Base-by-base conservation (phyloP, 2,329 filamentous ascomycete genomes). In the Penicillium sp. region DNA sequence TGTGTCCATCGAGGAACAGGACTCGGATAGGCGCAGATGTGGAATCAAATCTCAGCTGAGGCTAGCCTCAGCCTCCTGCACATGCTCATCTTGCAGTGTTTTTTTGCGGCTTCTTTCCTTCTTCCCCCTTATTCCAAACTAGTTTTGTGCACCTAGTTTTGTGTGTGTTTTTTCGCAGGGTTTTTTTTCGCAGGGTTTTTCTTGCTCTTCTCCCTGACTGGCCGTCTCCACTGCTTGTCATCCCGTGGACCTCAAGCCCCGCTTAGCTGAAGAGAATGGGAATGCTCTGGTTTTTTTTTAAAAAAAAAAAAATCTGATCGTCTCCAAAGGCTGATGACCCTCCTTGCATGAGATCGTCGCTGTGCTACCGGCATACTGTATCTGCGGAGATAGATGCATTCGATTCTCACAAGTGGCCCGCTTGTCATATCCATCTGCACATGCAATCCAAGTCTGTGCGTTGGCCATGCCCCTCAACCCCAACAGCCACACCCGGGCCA, bases 261-360 rank as follows among this genome's bases (percentile, higher is more conserved):
- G 49, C 49, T 51, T 47, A 47, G 26, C 45, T 47, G 45, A 47
- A 4, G 26, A 46, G 35, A 22, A 42, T 49, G 37, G 51, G 54
- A 51, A 24, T 55, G 56, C 48, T 39, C 43, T 56, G 16, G 47
- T 52, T 55, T 52, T 51, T 27, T 42, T 50, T 43, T 55, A 21
- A 22, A 33, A n/a, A n/a, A n/a, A n/a, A n/a, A n/a, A n/a, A 26
- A 26, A 8, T n/a, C 16, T 3, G 7, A 48, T 49, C 31, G 9
- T 44, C 27, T 31, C 39, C 24, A 6, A 19, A 51, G 19, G 5
- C 24, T 47, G 42, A 39, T 31, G 35, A 13, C 14, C 24, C 54
- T 57, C 64, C 63, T 65, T 66, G 59, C 64, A 64, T 62, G 53
- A 42, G 39, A 59, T 65, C 59, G 42, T 47, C 57, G 43, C 53